These are phyloP conservation scores for Exobasidium cylindrosporum DNA, from an alignment of 1,284 basidiomycete species.

Conservation along the genomic window DNA sequence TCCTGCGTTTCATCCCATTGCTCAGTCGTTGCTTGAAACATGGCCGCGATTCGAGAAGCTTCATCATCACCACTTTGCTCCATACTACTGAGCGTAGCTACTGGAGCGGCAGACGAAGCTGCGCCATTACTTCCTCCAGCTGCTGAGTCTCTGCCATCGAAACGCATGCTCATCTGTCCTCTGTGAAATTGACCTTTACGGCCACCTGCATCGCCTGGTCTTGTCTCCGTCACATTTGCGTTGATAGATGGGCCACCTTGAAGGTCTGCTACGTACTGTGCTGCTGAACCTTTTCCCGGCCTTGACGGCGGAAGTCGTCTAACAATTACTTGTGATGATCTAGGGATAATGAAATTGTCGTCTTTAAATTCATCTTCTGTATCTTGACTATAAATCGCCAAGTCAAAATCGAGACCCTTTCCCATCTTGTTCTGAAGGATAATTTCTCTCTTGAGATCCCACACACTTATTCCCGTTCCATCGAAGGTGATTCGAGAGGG, in stretches of 20 bases:
- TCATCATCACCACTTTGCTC: conserved; percentile 26
- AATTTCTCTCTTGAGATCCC: conserved; percentile 98
- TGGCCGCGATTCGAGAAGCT: conserved; percentile 69
- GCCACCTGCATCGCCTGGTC: conserved; percentile 1
- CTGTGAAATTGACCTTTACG: conserved; percentile 25
- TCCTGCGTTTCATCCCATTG: conserved; percentile 96
- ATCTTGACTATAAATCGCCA: conserved; percentile 66
- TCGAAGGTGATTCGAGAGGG: conserved; percentile 95
- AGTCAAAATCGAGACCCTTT: conserved; percentile 96
- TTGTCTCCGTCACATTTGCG: conserved; percentile 5
- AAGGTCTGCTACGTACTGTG: conserved; percentile 73
- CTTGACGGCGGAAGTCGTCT: conserved; percentile 80
- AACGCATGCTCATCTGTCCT: conserved; percentile 73
- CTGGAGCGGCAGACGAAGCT: neutral
- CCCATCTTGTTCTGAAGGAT: conserved; percentile 91
- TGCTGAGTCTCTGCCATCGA: conserved; percentile 71
- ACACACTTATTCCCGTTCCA: conserved; percentile 96
- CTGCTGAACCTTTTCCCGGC: conserved; percentile 87
- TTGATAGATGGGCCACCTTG: conserved; percentile 27
- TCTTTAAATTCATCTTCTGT: conserved; percentile 70
- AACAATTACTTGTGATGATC: conserved; percentile 89
- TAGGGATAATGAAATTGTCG: conserved; percentile 84
- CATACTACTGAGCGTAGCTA: conserved; percentile 12
- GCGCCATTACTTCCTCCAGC: conserved; percentile 47
- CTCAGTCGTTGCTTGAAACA: conserved; percentile 85